These are phyloP conservation scores for Panicum miliaceum DNA, from an alignment of 176 grass and related monocot species.

Conservation along the genomic window DNA sequence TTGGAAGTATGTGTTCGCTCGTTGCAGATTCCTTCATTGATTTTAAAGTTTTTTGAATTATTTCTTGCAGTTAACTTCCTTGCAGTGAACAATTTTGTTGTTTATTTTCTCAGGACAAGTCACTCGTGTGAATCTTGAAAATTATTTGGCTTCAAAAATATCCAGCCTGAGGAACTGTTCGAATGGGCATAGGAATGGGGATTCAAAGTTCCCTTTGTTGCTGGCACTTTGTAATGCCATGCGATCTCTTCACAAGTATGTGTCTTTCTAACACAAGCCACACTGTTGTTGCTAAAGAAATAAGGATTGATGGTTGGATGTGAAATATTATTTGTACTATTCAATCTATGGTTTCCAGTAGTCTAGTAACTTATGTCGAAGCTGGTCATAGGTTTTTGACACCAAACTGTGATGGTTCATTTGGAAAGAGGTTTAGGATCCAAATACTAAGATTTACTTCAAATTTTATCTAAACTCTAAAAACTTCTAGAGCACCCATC, in stretches of 20 bases:
- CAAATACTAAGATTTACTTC: neutral
- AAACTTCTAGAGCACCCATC: neutral
- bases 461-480: neutral
- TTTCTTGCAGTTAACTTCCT: slow-evolving; percentile 1
- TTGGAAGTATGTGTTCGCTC: slow-evolving; percentile 82
- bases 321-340: slow-evolving; percentile 13
- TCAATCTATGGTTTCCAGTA: neutral
- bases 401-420: neutral
- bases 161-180: slow-evolving; percentile 62
- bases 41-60: slow-evolving; percentile 4
- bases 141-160: slow-evolving; percentile 84
- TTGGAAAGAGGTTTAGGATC: neutral
- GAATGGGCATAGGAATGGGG: slow-evolving; percentile 66
- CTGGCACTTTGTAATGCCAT: slow-evolving; percentile 83
- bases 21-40: slow-evolving; percentile 18
- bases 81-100: neutral
- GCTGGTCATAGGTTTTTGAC: neutral
- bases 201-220: slow-evolving; percentile 58
- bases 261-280: slow-evolving; percentile 11
- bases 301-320: neutral
- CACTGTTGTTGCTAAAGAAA: slow-evolving; percentile 10
- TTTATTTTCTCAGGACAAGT: slow-evolving; percentile 69
- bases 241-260: slow-evolving; percentile 79
- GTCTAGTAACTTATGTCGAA: neutral
- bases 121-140: slow-evolving; percentile 72